Evolutionary conservation across 106 monocot genomes (phyloP), one percentile per base, ranked within the genome.

Genomic region (Dendrobium chrysotoxum): DNA sequence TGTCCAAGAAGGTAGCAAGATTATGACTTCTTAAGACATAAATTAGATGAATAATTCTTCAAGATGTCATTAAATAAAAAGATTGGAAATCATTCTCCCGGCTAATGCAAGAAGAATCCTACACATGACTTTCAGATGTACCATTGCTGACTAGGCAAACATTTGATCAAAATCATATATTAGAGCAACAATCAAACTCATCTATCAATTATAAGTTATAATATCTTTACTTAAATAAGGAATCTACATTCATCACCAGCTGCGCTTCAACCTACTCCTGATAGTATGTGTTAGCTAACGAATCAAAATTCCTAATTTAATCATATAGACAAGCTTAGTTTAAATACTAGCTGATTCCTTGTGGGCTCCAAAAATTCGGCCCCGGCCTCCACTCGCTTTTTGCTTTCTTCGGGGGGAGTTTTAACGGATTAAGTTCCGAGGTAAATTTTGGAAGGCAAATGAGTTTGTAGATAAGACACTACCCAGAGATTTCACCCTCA

Each of bases 1-100:
- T 0, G 84, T n/a, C 30, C 86, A 84, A 86, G 86, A 13, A 77
- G 28, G 28, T 12, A 71, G 28, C 70, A 31, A 35, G 35, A 71
- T 71, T 71, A 30, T 10, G 3, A 2, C 35, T 71, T 71, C 12
- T 31, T 28, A 3, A 71, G 35, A 71, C 71, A 71, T 31, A 50
- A 86, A 53, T 25, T 35, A 85, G 26, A 7, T 42, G 25, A 80
- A 46, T 2, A 58, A n/a, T 20, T 26, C 23, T 23, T 79, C 76
- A 83, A 20, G 46, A 78, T 53, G 17, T 16, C 40, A 40, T n/a
- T 23, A 54, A 28, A 42, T 50, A 13, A 50, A 13, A 50, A 53
- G 23, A 55, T 28, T 25, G 25, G 25, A 64, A 64, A 64, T 64
- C 6, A 64, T 25, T 64, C 64, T 64, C 8, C 26, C n/a, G 25